phyloP scores from a whole-genome alignment of 805 yeast species.

The Metschnikowia gelsemii region DNA sequence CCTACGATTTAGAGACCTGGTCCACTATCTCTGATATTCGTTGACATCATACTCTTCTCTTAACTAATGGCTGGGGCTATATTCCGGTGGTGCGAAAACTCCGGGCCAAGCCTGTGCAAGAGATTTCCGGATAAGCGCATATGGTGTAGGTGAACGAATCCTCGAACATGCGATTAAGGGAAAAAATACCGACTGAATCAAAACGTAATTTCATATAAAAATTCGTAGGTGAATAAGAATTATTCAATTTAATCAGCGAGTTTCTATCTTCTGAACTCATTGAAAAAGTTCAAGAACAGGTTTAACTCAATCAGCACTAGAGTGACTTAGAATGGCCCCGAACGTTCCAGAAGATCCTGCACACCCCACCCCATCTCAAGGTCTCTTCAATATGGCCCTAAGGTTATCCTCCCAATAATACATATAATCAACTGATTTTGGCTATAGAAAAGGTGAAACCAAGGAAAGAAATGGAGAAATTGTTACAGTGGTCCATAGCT shows the following conservation, averaged over 20 bases:
- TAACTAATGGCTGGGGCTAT: not conserved
- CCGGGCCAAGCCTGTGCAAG: not conserved
- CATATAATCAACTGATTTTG: too few relatives aligned
- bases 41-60: not conserved
- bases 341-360: constrained; percentile 20
- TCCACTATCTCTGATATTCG: not conserved
- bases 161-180: constrained; percentile 8
- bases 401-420: too few relatives aligned
- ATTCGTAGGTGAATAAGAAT: too few relatives aligned
- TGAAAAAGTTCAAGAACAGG: too few relatives aligned
- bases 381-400: not conserved
- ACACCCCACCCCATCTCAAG: constrained; percentile 8
- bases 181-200: too few relatives aligned
- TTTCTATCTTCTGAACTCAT: too few relatives aligned
- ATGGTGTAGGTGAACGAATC: not conserved
- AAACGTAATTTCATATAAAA: too few relatives aligned
- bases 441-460: too few relatives aligned
- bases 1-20: not conserved
- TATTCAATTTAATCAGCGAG: not conserved
- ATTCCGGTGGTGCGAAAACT: constrained; percentile 2
- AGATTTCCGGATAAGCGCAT: constrained; percentile 11
- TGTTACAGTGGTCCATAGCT: constrained; percentile 89
- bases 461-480: constrained; percentile 66
- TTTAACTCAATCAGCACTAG: not conserved
- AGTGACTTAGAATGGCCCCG: constrained; percentile 7